Evolutionary conservation across 208 protist genomes (phyloP), one percentile per base, ranked within the genome.

Genomic region (Leishmania tropica): DNA sequence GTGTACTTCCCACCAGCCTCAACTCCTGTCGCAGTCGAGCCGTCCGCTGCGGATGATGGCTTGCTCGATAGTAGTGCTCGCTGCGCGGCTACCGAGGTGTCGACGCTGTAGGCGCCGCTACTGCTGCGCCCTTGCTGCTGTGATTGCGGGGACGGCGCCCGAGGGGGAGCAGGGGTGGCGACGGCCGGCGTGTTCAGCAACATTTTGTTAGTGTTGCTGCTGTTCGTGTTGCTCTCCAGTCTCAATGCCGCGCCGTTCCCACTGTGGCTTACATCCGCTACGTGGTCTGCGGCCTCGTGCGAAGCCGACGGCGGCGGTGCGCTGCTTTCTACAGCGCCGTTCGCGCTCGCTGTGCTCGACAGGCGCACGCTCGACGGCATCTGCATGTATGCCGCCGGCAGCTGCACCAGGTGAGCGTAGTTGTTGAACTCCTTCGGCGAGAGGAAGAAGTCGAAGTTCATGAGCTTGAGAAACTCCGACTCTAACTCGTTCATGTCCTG

Each of bases 401-500:
- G 85, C 65, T 90, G 81, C 51, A 97, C 56, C n/a, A 88, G 58
- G 24, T 79, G 76, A 21, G 87, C 88, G 82, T 97, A 97, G 73
- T 84, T 84, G 75, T 85, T 76, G 80, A 97, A 97, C 83, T 95
- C 92, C 77, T 88, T 83, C 35, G 91, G 88, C 3, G 90, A 88
- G 45, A 97, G 74, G 65, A 95, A 95, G 21, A 96, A 86, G 70
- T 97, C 91, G 77, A 97, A 96, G 37, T 89, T 58, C 81, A 98
- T 82, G 47, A 90, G 67, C 84, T 90, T 92, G 15, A 98, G 70
- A 70, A 97, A 89, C 70, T 84, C 64, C 71, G 93, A 89, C 83
- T 98, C 95, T 75, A 96, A 72, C 17, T 88, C 64, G 83, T 98
- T 97, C 82, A 98, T 81, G 42, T 95, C 83, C 42, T 88, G 71